phyloP scores from a whole-genome alignment of 305 asterid genomes.

The Fraxinus sp. region DNA sequence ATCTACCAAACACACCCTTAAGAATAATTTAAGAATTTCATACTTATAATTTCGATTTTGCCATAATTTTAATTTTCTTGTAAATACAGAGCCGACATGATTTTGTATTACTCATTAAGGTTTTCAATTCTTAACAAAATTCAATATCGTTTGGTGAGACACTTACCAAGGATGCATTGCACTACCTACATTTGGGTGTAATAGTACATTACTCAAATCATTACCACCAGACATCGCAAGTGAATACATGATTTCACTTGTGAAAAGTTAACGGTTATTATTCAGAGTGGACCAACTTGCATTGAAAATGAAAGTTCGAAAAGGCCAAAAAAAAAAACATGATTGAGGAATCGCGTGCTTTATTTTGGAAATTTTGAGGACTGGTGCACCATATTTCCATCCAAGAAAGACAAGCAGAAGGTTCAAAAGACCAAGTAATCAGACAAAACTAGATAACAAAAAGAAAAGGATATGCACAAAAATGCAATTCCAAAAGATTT shows the following conservation, averaged over 20 bases:
- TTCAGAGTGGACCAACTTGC: not conserved
- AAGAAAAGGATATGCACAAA: not conserved
- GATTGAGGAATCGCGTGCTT: not conserved
- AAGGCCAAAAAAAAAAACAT: not conserved
- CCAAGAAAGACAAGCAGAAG: not conserved
- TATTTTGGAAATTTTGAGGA: not conserved
- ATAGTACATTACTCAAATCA: not conserved
- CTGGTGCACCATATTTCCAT: not conserved
- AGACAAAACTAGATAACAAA: not conserved
- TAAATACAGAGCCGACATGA: not conserved
- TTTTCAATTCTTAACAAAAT: not conserved
- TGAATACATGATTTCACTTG: not conserved
- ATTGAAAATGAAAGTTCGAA: not conserved
- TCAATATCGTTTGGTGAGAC: not conserved
- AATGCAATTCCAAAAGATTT: not conserved
- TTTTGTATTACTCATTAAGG: not conserved
- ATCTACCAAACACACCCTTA: no score
- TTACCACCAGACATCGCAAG: not conserved
- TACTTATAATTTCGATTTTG: not conserved
- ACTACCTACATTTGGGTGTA: not conserved
- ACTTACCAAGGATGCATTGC: not conserved
- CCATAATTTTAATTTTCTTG: not conserved
- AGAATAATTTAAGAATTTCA: no score
- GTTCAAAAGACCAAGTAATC: not conserved
- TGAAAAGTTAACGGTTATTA: not conserved